Evolutionary conservation across 306 rosid genomes (phyloP).

Genomic region (Nissolia schottii): DNA sequence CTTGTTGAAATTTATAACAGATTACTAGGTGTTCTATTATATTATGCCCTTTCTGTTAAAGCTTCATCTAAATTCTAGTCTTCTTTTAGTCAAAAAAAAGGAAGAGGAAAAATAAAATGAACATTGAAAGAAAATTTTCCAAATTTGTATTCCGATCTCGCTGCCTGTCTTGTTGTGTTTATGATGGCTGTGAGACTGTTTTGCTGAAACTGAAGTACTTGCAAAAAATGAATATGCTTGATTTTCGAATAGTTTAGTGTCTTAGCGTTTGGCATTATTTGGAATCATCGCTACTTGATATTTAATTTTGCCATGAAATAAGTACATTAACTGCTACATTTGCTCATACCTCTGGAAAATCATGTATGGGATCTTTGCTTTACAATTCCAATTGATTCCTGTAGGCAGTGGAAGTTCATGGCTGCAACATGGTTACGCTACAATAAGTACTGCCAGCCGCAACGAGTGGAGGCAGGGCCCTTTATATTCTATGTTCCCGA

Average conservation of each 20-base stretch:
- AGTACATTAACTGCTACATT: background rate
- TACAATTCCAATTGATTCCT: background rate
- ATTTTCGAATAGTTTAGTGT: background rate
- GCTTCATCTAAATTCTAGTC: background rate
- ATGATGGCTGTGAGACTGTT: background rate
- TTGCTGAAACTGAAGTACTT: background rate
- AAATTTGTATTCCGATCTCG: too few species aligned
- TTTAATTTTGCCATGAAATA: background rate
- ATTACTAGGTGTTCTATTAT: background rate
- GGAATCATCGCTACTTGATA: background rate
- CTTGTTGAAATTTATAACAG: too few species aligned
- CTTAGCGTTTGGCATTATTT: background rate
- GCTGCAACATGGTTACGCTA: conserved; percentile 45
- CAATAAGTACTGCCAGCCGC: background rate
- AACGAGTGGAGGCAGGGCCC: conserved; percentile 34
- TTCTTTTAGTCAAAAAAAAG: background rate
- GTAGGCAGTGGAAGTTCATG: conserved; percentile 73
- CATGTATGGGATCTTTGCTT: background rate
- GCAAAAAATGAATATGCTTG: background rate
- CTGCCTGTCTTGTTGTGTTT: background rate
- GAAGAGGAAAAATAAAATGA: background rate
- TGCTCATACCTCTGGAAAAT: background rate
- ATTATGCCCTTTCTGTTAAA: background rate
- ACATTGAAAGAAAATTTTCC: background rate
- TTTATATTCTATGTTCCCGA: conserved; percentile 46